phyloP scores from a whole-genome alignment of 192 early-diverging fungal genomes.

The Coemansia sp. region DNA sequence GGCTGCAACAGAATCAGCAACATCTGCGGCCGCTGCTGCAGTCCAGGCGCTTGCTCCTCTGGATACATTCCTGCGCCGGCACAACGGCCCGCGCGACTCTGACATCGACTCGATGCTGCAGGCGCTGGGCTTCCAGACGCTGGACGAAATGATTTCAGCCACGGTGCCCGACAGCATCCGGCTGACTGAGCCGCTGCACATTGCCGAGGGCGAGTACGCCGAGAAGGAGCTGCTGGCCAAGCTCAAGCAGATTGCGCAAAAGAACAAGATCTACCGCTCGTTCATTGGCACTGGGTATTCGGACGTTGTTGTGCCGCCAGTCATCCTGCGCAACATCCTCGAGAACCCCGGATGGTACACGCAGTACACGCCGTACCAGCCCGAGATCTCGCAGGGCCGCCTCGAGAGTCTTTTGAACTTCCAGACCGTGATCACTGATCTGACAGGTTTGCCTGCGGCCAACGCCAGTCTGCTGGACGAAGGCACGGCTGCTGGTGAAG shows the following conservation, averaged over 20 bases:
- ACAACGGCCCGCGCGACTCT: conserved; percentile 77
- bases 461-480: conserved; percentile 99
- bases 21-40: conserved; percentile 10
- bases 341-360: conserved; percentile 99
- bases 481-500: conserved; percentile 97
- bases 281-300: conserved; percentile 98
- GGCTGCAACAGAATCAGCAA: background rate
- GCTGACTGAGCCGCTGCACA: conserved; percentile 65
- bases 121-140: conserved; percentile 68
- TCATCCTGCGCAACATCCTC: conserved; percentile 94
- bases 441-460: conserved; percentile 94
- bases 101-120: conserved; percentile 85
- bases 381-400: conserved; percentile 98
- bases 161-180: conserved; percentile 83
- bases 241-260: conserved; percentile 79
- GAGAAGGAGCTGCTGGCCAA: conserved; percentile 86
- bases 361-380: conserved; percentile 99
- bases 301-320: conserved; percentile 84
- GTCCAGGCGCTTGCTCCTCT: conserved; percentile 49
- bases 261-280: conserved; percentile 89
- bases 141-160: conserved; percentile 81
- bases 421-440: conserved; percentile 94
- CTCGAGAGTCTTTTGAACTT: conserved; percentile 96
- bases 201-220: conserved; percentile 71
- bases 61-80: conserved; percentile 80